These are phyloP conservation scores for Raffaelea ambrosiae DNA, from an alignment of 2,329 filamentous ascomycete genomes.

Conservation along the genomic window DNA sequence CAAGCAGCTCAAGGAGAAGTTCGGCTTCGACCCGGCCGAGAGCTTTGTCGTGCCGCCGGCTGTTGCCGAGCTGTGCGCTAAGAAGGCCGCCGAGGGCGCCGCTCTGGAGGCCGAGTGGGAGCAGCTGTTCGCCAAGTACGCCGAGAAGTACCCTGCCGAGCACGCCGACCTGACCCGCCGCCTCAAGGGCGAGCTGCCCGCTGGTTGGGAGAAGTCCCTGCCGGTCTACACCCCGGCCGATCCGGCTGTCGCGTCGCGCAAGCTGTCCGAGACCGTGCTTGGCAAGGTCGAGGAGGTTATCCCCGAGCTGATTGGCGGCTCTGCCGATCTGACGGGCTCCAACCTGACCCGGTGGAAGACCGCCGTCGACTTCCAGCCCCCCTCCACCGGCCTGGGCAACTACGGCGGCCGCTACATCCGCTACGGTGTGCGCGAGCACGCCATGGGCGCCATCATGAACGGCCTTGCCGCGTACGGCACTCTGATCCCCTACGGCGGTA, in stretches of 20 bases:
- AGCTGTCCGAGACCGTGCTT: conserved; percentile 91
- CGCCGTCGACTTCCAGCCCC: conserved; percentile 94
- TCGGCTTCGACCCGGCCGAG: conserved; percentile 92
- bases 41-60: conserved; percentile 88
- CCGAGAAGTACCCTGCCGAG: conserved; percentile 66
- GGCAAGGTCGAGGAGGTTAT: conserved; percentile 74
- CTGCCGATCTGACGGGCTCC: conserved; percentile 94
- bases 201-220: conserved; percentile 92
- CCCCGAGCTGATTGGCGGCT: conserved; percentile 91
- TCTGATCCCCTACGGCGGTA: conserved; percentile 86
- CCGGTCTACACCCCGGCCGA: conserved; percentile 86
- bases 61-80: conserved; percentile 85
- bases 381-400: conserved; percentile 74
- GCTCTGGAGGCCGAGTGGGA: conserved; percentile 94
- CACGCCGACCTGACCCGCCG: conserved; percentile 75
- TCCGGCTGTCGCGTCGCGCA: conserved; percentile 80
- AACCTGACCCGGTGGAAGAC: conserved; percentile 99
- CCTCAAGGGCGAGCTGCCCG: conserved; percentile 73
- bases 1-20: conserved; percentile 87
- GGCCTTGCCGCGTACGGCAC: conserved; percentile 93
- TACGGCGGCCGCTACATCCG: conserved; percentile 82
- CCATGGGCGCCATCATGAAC: conserved; percentile 89
- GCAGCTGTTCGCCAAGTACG: conserved; percentile 82
- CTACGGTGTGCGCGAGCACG: conserved; percentile 88
- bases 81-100: conserved; percentile 78